Evolutionary conservation across 177 flowering plant genomes (phyloP).

Genomic region (Tripterygium wilfordii): DNA sequence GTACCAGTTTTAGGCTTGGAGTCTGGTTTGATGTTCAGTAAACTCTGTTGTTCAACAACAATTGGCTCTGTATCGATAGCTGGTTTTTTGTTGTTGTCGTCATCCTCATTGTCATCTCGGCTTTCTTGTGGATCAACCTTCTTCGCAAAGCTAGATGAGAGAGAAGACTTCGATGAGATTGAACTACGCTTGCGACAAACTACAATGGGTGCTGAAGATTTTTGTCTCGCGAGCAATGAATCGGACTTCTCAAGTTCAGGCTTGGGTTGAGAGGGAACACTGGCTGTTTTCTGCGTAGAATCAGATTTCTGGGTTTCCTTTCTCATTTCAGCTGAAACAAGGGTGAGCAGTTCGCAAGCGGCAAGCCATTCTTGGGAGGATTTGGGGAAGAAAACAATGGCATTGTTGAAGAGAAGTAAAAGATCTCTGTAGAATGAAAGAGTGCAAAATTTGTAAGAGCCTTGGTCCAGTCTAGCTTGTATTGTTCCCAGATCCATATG

Average conservation of each 20-base stretch:
- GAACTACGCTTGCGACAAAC: slow-evolving; percentile 52
- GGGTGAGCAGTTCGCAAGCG: not conserved
- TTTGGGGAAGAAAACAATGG: not conserved
- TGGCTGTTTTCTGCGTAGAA: slow-evolving; percentile 6
- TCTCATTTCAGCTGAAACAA: not conserved
- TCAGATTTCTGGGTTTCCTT: slow-evolving; percentile 9
- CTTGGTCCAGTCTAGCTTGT: not conserved
- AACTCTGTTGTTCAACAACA: not conserved
- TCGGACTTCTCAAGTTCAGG: slow-evolving; percentile 22
- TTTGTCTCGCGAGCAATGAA: slow-evolving; percentile 31
- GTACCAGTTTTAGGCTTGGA: slow-evolving; percentile 33
- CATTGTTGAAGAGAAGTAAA: not conserved
- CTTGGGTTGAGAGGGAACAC: slow-evolving; percentile 8
- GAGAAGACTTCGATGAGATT: slow-evolving; percentile 26
- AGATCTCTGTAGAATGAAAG: not conserved
- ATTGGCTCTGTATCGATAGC: too few species aligned
- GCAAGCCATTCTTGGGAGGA: not conserved
- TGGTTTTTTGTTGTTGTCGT: too few species aligned
- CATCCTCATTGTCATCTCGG: not conserved
- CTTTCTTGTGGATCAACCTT: slow-evolving; percentile 8
- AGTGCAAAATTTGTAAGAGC: not conserved
- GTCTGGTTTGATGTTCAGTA: slow-evolving; percentile 6
- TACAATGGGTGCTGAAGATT: slow-evolving; percentile 25
- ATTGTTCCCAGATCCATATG: not conserved
- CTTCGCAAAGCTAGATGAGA: slow-evolving; percentile 3